Evolutionary conservation across 352 stramenopile species (phyloP).

Genomic region (Discostella stelligera): DNA sequence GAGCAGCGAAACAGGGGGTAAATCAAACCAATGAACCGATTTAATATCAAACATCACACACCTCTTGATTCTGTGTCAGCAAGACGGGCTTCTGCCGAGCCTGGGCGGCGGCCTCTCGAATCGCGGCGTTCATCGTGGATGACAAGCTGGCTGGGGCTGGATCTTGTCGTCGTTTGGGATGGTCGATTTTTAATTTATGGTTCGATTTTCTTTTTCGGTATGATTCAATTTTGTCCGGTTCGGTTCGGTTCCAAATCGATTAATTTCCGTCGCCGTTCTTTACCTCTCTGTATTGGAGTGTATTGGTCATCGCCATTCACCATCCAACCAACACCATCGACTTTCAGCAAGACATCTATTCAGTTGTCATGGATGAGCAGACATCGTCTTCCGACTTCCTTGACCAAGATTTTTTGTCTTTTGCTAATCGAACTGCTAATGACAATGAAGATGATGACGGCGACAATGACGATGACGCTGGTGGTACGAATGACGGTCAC

Average conservation of each 20-base stretch:
- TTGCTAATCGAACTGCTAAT: conserved; percentile 1
- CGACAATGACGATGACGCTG: background rate
- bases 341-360: too few species aligned
- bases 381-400: conserved; percentile 17
- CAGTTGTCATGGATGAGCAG: background rate
- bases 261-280: too few species aligned
- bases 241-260: too few species aligned
- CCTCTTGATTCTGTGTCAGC: conserved; percentile 77
- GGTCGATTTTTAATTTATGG: too few species aligned
- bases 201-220: background rate
- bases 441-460: conserved; percentile 19
- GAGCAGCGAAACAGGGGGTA: background rate
- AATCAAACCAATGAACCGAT: background rate
- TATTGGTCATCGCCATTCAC: too few species aligned
- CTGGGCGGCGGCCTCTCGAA: conserved; percentile 67
- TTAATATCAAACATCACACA: conserved; percentile 19
- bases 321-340: too few species aligned
- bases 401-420: conserved; percentile 47
- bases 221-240: too few species aligned
- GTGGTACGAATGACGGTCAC: background rate
- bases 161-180: too few species aligned
- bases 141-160: background rate
- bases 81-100: conserved; percentile 63
- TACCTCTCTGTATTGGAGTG: too few species aligned
- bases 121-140: conserved; percentile 66